Conservation (phyloP, 2,329 filamentous ascomycete genomes). For the Sarocladium oryzae region DNA sequence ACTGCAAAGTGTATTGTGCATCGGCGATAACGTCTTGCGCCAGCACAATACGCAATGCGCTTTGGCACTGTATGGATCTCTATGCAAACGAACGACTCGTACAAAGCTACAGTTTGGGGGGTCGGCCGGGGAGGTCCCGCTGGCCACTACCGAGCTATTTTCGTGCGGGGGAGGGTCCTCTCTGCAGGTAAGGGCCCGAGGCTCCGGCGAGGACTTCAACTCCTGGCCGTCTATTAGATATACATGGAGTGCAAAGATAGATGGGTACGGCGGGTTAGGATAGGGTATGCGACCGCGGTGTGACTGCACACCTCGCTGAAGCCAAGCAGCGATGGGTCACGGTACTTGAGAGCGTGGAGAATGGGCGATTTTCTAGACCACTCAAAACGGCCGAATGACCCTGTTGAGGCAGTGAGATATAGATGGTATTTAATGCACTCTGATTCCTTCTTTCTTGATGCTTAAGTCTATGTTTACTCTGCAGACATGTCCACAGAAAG, state of each 20-base stretch:
- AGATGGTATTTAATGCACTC: slow-evolving; percentile 9
- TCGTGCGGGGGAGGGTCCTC: not conserved
- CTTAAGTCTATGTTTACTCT: too few relatives aligned
- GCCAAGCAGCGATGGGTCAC: too few relatives aligned
- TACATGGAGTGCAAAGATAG: not conserved
- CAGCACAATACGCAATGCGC: not conserved
- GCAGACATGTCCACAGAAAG: too few relatives aligned
- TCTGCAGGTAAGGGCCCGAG: not conserved
- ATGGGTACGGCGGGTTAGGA: not conserved
- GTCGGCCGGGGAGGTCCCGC: not conserved
- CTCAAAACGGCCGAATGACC: too few relatives aligned
- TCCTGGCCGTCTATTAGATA: not conserved
- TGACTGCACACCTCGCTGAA: not conserved
- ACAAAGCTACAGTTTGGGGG: not conserved
- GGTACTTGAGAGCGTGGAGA: not conserved
- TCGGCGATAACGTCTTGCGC: not conserved
- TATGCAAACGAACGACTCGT: not conserved
- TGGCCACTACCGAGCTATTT: not conserved
- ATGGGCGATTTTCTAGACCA: not conserved
- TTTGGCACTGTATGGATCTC: not conserved
- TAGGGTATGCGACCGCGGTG: not conserved
- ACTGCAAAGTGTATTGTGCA: not conserved
- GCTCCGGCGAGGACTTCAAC: slow-evolving; percentile 3
- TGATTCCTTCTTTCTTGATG: not conserved
- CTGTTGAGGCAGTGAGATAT: not conserved